Percentiles rank a stretch among this genome's conserved stretches.
phyloP scores from a whole-genome alignment of 2,329 filamentous ascomycete genomes.

The Fusarium temperatum region DNA sequence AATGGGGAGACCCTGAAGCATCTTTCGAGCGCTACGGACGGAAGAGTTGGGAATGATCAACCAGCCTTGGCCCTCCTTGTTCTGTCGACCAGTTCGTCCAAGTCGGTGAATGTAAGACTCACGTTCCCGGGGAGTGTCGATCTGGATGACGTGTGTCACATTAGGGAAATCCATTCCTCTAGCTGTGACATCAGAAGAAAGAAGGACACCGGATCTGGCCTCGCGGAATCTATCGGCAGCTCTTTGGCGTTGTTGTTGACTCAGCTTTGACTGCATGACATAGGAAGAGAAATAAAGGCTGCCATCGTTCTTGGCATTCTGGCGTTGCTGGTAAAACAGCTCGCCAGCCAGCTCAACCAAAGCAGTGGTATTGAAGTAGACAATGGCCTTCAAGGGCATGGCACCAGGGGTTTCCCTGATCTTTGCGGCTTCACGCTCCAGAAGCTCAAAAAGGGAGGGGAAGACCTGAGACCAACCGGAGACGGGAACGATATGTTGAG shows the following conservation, averaged over 20 bases:
- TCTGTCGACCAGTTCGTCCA: conserved; percentile 79
- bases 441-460: conserved; percentile 80
- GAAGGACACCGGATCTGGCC: conserved; percentile 69
- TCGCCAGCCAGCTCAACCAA: conserved; percentile 72
- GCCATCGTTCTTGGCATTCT: conserved; percentile 51
- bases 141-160: conserved; percentile 81
- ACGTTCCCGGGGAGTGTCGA: conserved; percentile 70
- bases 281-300: conserved; percentile 52
- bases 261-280: conserved; percentile 80
- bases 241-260: conserved; percentile 73
- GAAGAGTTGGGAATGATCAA: conserved; percentile 69
- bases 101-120: conserved; percentile 82
- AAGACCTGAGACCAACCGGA: conserved; percentile 78
- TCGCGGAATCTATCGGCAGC: conserved; percentile 77
- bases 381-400: conserved; percentile 90
- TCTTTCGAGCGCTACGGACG: conserved; percentile 54
- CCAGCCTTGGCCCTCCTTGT: conserved; percentile 77
- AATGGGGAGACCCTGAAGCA: conserved; percentile 69
- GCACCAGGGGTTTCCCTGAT: conserved; percentile 49
- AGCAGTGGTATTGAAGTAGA: conserved; percentile 86
- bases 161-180: conserved; percentile 85
- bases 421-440: conserved; percentile 65
- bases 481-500: conserved; percentile 78
- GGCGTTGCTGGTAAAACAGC: conserved; percentile 55
- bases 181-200: conserved; percentile 83